Evolutionary conservation across 1,284 basidiomycete species (phyloP), one percentile per base, ranked within the genome.

Genomic region (Hemileia vastatrix): DNA sequence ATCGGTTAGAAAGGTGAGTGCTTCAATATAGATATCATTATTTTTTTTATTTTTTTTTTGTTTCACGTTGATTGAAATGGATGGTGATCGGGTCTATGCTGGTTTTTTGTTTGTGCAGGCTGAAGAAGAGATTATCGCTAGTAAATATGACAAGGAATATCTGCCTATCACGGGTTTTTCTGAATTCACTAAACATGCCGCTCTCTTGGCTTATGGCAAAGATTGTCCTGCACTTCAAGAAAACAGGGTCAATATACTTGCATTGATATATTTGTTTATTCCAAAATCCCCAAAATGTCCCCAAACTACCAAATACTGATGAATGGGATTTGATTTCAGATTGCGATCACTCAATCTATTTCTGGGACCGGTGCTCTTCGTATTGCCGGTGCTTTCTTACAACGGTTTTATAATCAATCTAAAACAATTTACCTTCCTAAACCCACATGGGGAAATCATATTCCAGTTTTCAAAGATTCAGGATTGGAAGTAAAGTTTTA

Each of bases 361-460:
- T 97, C 94, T 27, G 95, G 95, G 36, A 99, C 95, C 19, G 95
- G 95, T 72, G 95, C 95, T 32, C 87, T 98, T 66, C 85, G 95
- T 68, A 92, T 98, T 78, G 94, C 90, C 64, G 93, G 88, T 72
- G 89, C 88, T 54, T 98, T 99, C 82, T 79, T 98, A 61, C 85
- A 85, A 19, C 85, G 87, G 54, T 89, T 90, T 79, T 96, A 92
- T 78, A 90, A 91, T 24, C 81, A 88, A 70, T 77, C 85, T 63
- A 96, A 94, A 80, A 80, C 82, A 57, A 90, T 99, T 77, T 98
- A 96, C 80, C 82, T 98, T 58, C 95, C 95, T 47, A 81, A 82
- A 9, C 95, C 95, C 15, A 90, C 93, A 6, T 99, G 95, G 95
- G 94, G 94, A 47, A 98, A 98, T 80, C 94, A 99, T 77, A 90